These are phyloP conservation scores for grape (Vitis vinifera) DNA, from an alignment of 164 flowering plant species.

Conservation along the genomic window DNA sequence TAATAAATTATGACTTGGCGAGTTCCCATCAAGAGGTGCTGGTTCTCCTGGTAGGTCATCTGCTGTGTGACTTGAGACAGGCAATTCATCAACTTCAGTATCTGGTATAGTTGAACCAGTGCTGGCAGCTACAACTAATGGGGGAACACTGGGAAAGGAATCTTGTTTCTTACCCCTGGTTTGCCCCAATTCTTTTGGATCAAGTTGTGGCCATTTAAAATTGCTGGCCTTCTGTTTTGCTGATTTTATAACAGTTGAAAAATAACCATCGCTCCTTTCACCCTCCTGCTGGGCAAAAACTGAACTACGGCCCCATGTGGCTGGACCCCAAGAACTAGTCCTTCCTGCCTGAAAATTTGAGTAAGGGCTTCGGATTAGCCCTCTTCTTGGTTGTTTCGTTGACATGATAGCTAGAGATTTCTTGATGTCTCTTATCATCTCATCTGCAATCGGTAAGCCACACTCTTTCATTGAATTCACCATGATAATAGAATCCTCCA, in stretches of 20 bases:
- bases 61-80: slow-evolving; percentile 41
- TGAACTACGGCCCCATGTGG: slow-evolving; percentile 36
- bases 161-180: slow-evolving; percentile 17
- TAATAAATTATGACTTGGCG: slow-evolving; percentile 12
- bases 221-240: slow-evolving; percentile 64
- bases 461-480: slow-evolving; percentile 79
- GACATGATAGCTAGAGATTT: slow-evolving; percentile 63
- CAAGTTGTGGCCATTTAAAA: slow-evolving; percentile 62
- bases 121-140: slow-evolving; percentile 20
- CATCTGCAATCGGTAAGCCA: slow-evolving; percentile 62
- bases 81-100: slow-evolving; percentile 50
- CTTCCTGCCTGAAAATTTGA: slow-evolving; percentile 37
- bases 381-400: slow-evolving; percentile 53
- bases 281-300: slow-evolving; percentile 23
- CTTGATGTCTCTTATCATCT: slow-evolving; percentile 71
- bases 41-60: slow-evolving; percentile 34
- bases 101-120: slow-evolving; percentile 27
- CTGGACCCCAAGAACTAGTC: slow-evolving; percentile 54
- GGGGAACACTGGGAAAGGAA: slow-evolving; percentile 13
- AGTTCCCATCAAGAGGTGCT: slow-evolving; percentile 12
- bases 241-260: slow-evolving; percentile 59
- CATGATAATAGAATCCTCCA: slow-evolving; percentile 70
- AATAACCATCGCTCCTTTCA: slow-evolving; percentile 37
- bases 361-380: slow-evolving; percentile 31
- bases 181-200: slow-evolving; percentile 26